These are phyloP conservation scores for Candida sp. DNA, from an alignment of 1,139 yeast species.

Conservation along the genomic window DNA sequence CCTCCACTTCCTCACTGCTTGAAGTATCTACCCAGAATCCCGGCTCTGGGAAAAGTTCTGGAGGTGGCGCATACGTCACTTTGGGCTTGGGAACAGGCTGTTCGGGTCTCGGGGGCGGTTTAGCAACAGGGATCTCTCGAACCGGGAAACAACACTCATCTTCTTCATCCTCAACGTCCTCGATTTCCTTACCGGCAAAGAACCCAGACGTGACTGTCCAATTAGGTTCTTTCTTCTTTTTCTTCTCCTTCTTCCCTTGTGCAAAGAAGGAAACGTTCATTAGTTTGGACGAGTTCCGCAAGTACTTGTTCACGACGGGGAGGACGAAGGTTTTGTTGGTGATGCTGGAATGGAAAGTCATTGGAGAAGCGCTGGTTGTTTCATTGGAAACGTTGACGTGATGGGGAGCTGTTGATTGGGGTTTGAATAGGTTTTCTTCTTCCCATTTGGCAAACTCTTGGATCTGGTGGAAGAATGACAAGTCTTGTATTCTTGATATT, in stretches of 20 bases:
- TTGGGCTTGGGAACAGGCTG: background rate
- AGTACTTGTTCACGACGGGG: constrained; percentile 1
- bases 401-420: background rate
- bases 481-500: constrained; percentile 3
- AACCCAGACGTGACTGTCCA: constrained; percentile 14
- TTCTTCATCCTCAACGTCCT: background rate
- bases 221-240: constrained; percentile 5
- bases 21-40: constrained; percentile 3
- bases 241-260: background rate
- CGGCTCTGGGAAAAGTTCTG: background rate
- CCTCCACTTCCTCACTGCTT: background rate
- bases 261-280: constrained; percentile 1
- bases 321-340: background rate
- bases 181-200: constrained; percentile 11
- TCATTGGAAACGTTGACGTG: background rate
- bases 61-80: background rate
- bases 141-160: constrained; percentile 1
- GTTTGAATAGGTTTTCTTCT: constrained; percentile 3
- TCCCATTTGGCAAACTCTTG: constrained; percentile 11
- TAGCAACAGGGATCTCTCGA: constrained; percentile 1
- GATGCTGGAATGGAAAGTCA: background rate
- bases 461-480: constrained; percentile 8
- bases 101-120: constrained; percentile 4
- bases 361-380: background rate
- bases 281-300: background rate